phyloP scores from a whole-genome alignment of 2,329 filamentous ascomycete species.

The Plenodomus tracheiphilus region DNA sequence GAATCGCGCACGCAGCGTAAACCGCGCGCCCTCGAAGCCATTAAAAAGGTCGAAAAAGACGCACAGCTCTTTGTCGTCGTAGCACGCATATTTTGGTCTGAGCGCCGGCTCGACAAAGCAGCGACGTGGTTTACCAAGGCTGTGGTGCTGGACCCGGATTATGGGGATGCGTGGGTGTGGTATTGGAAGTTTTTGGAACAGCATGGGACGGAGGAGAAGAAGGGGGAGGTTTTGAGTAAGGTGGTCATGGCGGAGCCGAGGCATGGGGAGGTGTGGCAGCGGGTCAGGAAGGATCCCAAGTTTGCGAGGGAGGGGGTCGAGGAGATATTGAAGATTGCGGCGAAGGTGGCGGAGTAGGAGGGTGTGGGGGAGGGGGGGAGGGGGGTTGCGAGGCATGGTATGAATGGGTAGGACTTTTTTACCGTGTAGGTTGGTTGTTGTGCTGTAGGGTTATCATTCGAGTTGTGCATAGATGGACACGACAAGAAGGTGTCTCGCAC shows the following conservation, averaged over 20 bases:
- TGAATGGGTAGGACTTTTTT: neutral
- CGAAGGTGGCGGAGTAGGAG: slow-evolving; percentile 55
- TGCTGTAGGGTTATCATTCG: no score
- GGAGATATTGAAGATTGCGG: slow-evolving; percentile 81
- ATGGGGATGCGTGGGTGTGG: slow-evolving; percentile 96
- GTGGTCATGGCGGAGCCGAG: slow-evolving; percentile 81
- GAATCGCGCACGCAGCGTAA: slow-evolving; percentile 92
- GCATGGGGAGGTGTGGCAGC: slow-evolving; percentile 92
- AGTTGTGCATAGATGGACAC: no score
- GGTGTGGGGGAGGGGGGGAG: neutral
- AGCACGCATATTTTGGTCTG: slow-evolving; percentile 93
- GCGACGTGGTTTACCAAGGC: slow-evolving; percentile 98
- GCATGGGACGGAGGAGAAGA: slow-evolving; percentile 94
- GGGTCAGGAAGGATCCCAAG: slow-evolving; percentile 79
- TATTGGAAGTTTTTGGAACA: slow-evolving; percentile 92
- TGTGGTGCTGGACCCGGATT: slow-evolving; percentile 80
- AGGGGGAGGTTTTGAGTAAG: slow-evolving; percentile 79
- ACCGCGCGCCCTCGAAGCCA: slow-evolving; percentile 86
- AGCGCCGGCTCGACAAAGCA: slow-evolving; percentile 89
- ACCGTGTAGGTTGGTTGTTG: no score
- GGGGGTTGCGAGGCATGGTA: neutral
- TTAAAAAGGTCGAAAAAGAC: slow-evolving; percentile 96
- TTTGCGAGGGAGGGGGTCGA: slow-evolving; percentile 76
- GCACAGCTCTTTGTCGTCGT: slow-evolving; percentile 87
- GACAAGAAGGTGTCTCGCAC: no score